Evolutionary conservation across 2,329 filamentous ascomycete species (phyloP), one percentile per base, ranked within the genome.

Genomic region (Alternaria angustiovoidea): DNA sequence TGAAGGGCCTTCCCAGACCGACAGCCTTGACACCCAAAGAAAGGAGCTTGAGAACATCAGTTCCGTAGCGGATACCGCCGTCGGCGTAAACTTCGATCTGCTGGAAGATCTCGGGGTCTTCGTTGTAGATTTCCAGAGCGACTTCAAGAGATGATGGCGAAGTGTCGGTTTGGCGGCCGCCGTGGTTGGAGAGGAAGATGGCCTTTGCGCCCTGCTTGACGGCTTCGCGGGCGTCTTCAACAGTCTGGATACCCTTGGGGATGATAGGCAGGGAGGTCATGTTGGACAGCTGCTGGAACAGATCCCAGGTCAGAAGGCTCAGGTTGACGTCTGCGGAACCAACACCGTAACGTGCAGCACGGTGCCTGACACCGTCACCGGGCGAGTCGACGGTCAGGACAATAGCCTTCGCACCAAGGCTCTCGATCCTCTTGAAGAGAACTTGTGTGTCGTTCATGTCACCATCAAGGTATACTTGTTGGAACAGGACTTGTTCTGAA

Each of bases 61-160:
- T 68, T 32, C 78, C 79, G 51, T 79, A 79, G 14, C 79, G 72
- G 5, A 80, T 76, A 54, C 80, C 79, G 5, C 79, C 78, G 47
- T 81, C 79, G 6, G 76, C 78, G 49, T 74, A 79, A 7, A 81
- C 76, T 49, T 81, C 79, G 16, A 79, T 66, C 54, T 79, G 63
- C 48, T 73, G 65, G 64, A 81, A 80, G 18, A 81, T 72, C 16
- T 78, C 73, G 0, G 79, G 79, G 16, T 70, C 77, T 14, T 75
- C 58, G n/a, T 86, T 88, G 76, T 91, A 89, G 54, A 93, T 89
- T 62, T 93, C 91, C 8, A 92, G 86, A 5, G 91, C 91, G 51
- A 94, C 87, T 70, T 95, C 91, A 11, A 90, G 88, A 1, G 90
- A 87, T 0, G 86, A 90, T 0, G 90, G 89, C 3, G 84, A 82